phyloP scores from a whole-genome alignment of 108 stramenopile genomes.

The Skeletonema costatum region DNA sequence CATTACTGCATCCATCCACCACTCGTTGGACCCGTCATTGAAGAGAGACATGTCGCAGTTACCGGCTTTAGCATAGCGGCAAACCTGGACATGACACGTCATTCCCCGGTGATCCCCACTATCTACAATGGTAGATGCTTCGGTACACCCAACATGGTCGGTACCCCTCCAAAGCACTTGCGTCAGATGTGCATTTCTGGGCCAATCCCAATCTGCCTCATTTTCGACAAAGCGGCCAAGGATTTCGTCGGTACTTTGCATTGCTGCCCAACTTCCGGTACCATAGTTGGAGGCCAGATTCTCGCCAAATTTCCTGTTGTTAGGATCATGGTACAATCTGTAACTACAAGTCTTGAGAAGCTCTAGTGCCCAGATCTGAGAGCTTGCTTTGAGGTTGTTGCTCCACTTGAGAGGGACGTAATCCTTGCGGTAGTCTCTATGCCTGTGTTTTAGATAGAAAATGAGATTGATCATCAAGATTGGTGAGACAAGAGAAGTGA shows the following conservation, averaged over 20 bases:
- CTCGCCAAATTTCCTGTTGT: conserved; percentile 26
- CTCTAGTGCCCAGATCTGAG: neutral
- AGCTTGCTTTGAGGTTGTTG: conserved; percentile 4
- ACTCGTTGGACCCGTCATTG: neutral
- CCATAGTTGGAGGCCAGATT: conserved; percentile 32
- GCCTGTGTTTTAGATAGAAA: neutral
- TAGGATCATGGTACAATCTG: conserved; percentile 35
- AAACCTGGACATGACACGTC: conserved; percentile 36
- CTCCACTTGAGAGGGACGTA: conserved; percentile 34
- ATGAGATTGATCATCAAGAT: too few species aligned
- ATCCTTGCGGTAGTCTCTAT: conserved; percentile 5
- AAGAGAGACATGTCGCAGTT: conserved; percentile 5
- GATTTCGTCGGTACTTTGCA: conserved; percentile 18
- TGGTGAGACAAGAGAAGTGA: too few species aligned
- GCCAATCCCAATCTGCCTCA: conserved; percentile 16
- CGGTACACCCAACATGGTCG: conserved; percentile 46
- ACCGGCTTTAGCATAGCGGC: conserved; percentile 44
- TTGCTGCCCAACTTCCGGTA: neutral
- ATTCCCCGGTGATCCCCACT: neutral
- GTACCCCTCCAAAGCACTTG: conserved; percentile 44
- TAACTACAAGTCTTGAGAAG: conserved; percentile 9
- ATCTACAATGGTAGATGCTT: neutral
- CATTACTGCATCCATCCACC: conserved; percentile 51
- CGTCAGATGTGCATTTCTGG: conserved; percentile 42
- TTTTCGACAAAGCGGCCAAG: conserved; percentile 31